Evolutionary conservation across 108 stramenopile genomes (phyloP).

Genomic region (Parietichytrium sp.): DNA sequence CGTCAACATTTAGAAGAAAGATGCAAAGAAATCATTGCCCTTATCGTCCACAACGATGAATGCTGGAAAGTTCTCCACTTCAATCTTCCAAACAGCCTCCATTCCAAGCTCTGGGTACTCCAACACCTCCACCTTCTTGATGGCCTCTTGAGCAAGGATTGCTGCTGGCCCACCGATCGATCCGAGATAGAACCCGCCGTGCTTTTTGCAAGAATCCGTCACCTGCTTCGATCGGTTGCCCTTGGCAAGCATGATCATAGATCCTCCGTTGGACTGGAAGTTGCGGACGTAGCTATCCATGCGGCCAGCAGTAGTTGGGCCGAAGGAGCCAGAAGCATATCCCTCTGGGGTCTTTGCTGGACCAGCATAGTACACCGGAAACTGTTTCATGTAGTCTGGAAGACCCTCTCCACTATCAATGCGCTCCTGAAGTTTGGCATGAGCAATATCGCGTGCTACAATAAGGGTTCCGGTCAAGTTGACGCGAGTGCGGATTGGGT

Average conservation of each 20-base stretch:
- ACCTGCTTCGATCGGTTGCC: conserved; percentile 87
- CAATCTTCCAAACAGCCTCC: conserved; percentile 97
- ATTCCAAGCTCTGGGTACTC: conserved; percentile 96
- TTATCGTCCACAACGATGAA: conserved; percentile 95
- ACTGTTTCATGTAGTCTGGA: conserved; percentile 88
- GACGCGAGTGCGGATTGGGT: conserved; percentile 81
- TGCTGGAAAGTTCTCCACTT: conserved; percentile 90
- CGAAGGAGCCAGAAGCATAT: conserved; percentile 87
- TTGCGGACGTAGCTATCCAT: conserved; percentile 92
- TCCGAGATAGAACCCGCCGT: conserved; percentile 93
- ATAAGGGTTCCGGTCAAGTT: conserved; percentile 86
- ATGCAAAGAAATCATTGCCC: conserved; percentile 92
- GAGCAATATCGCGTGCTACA: conserved; percentile 93
- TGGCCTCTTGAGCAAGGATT: conserved; percentile 90
- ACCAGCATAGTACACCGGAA: conserved; percentile 94
- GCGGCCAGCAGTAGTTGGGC: conserved; percentile 93
- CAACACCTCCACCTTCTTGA: conserved; percentile 87
- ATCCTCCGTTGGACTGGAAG: conserved; percentile 87
- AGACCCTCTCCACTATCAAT: conserved; percentile 85
- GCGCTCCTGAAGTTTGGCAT: conserved; percentile 87
- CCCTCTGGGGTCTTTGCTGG: conserved; percentile 94
- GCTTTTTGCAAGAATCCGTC: conserved; percentile 88
- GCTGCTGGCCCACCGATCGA: conserved; percentile 94
- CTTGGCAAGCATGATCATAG: conserved; percentile 86
- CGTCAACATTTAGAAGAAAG: conserved; percentile 72